Evolutionary conservation across 2,329 filamentous ascomycete species (phyloP).

Genomic region (Hypoxylon sp.): DNA sequence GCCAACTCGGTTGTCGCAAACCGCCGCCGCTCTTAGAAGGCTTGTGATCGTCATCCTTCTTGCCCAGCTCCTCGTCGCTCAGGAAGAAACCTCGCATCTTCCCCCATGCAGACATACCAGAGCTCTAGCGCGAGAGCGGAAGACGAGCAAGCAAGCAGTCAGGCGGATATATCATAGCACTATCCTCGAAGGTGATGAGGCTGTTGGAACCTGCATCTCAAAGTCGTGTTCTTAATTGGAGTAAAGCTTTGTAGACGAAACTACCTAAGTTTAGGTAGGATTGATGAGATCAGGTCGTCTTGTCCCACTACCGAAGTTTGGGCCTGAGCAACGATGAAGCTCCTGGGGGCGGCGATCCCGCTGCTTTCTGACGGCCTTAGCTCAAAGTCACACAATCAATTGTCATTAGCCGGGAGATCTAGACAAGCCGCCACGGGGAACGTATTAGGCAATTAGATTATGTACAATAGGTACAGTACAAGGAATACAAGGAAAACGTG

Average conservation of each 20-base stretch:
- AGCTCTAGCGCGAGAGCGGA: slow-evolving; percentile 24
- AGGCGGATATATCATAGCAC: slow-evolving; percentile 30
- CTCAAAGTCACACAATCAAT: slow-evolving; percentile 16
- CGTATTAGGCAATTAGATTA: slow-evolving; percentile 9
- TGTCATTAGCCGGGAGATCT: slow-evolving; percentile 18
- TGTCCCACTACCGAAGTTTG: slow-evolving; percentile 24
- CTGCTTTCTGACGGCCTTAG: slow-evolving; percentile 19
- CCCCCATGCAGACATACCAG: slow-evolving; percentile 49
- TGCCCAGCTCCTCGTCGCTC: slow-evolving; percentile 68
- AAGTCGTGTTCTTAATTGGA: slow-evolving; percentile 26
- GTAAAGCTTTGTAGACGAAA: background rate
- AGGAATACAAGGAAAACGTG: slow-evolving; percentile 39
- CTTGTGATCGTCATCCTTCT: slow-evolving; percentile 71
- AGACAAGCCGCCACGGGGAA: slow-evolving; percentile 12
- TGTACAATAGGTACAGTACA: slow-evolving; percentile 11
- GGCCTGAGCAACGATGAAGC: slow-evolving; percentile 39
- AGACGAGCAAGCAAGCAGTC: slow-evolving; percentile 1
- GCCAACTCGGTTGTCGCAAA: slow-evolving; percentile 57
- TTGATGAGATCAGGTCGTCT: slow-evolving; percentile 17
- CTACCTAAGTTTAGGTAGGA: slow-evolving; percentile 13
- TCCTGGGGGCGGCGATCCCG: slow-evolving; percentile 33
- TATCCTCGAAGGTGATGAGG: slow-evolving; percentile 13
- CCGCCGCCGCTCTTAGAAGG: slow-evolving; percentile 49
- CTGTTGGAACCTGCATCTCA: slow-evolving; percentile 44
- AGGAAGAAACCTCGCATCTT: slow-evolving; percentile 63